phyloP scores from a whole-genome alignment of 1,284 basidiomycete genomes.

The Puccinia novopanici region DNA sequence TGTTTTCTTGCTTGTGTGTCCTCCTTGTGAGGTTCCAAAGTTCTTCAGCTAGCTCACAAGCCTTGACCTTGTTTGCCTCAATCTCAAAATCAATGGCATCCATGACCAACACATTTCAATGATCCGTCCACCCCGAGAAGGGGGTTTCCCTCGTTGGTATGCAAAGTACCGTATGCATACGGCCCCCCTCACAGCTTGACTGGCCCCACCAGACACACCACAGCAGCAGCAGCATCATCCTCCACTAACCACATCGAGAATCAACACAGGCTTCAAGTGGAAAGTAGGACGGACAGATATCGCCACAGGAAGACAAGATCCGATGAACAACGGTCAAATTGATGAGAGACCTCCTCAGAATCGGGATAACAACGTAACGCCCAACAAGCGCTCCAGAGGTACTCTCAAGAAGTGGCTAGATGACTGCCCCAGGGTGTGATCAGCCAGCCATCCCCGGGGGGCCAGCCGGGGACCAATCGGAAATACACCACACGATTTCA shows the following conservation, averaged over 20 bases:
- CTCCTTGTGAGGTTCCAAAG: too few relatives aligned
- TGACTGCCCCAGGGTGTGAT: too few relatives aligned
- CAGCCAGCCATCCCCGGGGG: too few relatives aligned
- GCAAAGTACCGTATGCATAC: constrained; percentile 3
- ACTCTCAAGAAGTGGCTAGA: neutral
- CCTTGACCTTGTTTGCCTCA: too few relatives aligned
- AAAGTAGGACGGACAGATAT: neutral
- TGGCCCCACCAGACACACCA: neutral
- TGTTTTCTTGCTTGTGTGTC: too few relatives aligned
- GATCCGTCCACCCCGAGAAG: neutral
- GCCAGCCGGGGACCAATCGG: too few relatives aligned
- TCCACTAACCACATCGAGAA: neutral
- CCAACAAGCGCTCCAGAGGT: constrained; percentile 6
- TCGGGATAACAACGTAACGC: constrained; percentile 1
- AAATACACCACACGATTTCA: neutral
- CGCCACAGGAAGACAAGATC: neutral
- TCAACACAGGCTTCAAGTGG: neutral
- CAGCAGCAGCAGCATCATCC: neutral
- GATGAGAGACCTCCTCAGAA: constrained; percentile 14
- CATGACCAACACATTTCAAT: too few relatives aligned
- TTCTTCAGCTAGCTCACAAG: too few relatives aligned
- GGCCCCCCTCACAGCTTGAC: neutral
- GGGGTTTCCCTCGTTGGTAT: neutral
- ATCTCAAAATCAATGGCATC: too few relatives aligned
- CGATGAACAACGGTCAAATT: constrained; percentile 5